Evolutionary conservation across 345 rosid species (phyloP).

Genomic region (Acer saccharum): DNA sequence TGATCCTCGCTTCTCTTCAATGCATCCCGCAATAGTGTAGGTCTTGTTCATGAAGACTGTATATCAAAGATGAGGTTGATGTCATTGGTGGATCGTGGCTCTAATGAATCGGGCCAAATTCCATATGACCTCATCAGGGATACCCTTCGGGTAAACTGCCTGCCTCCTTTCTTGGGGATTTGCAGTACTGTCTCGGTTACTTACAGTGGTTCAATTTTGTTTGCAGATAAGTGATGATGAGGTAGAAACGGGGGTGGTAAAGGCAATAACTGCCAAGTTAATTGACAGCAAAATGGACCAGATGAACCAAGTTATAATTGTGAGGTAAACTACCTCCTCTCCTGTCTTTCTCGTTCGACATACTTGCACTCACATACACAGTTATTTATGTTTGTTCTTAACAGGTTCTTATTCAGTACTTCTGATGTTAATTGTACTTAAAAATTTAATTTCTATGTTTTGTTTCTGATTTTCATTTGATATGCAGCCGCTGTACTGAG

Average conservation of each 20-base stretch:
- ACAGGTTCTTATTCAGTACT: neutral
- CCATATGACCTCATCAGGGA: slow-evolving; percentile 65
- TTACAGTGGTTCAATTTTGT: slow-evolving; percentile 7
- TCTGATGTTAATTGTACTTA: neutral
- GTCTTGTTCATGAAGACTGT: slow-evolving; percentile 86
- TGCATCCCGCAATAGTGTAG: slow-evolving; percentile 37
- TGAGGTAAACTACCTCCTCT: slow-evolving; percentile 51
- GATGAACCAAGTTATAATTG: slow-evolving; percentile 78
- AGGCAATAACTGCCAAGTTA: slow-evolving; percentile 80
- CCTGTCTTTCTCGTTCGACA: neutral
- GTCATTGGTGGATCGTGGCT: slow-evolving; percentile 80
- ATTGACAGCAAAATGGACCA: slow-evolving; percentile 88
- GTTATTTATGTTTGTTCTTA: neutral
- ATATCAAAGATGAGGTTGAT: slow-evolving; percentile 82
- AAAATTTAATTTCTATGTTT: neutral
- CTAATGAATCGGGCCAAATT: slow-evolving; percentile 67
- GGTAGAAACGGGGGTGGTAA: slow-evolving; percentile 85
- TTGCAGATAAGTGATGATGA: slow-evolving; percentile 78
- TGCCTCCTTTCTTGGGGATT: slow-evolving; percentile 11
- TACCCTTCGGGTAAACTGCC: slow-evolving; percentile 60
- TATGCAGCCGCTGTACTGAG: slow-evolving; percentile 67
- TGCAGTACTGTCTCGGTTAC: neutral
- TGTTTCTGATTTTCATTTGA: slow-evolving; percentile 16
- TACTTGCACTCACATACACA: neutral
- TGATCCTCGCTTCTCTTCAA: neutral